Evolutionary conservation across 805 yeast species (phyloP).

Genomic region (Metschnikowia amazonensis): DNA sequence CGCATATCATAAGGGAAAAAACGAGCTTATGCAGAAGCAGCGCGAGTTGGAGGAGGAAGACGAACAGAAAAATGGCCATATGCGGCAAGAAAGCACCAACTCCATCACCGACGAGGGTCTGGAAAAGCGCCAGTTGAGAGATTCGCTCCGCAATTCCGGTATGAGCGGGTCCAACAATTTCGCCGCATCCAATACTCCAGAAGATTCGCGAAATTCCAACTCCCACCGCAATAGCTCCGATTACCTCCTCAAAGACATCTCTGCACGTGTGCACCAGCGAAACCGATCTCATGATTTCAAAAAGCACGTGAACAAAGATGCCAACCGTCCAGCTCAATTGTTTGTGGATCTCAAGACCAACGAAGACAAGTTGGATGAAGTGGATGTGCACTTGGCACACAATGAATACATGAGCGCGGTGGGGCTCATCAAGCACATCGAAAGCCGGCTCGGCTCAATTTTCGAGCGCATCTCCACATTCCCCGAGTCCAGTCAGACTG

Average conservation of each 20-base stretch:
- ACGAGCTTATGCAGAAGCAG: slow-evolving; percentile 40
- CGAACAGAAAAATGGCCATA: slow-evolving; percentile 11
- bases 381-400: slow-evolving; percentile 65
- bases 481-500: slow-evolving; percentile 16
- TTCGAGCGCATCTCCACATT: slow-evolving; percentile 23
- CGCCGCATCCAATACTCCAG: slow-evolving; percentile 19
- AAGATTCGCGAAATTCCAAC: slow-evolving; percentile 11
- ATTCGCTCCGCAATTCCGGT: slow-evolving; percentile 49
- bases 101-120: slow-evolving; percentile 25
- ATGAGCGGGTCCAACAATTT: background rate
- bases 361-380: slow-evolving; percentile 63
- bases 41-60: slow-evolving; percentile 22
- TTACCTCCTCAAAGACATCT: slow-evolving; percentile 52
- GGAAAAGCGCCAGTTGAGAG: slow-evolving; percentile 37
- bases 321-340: slow-evolving; percentile 20
- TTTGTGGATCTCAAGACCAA: slow-evolving; percentile 48
- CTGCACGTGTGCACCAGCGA: slow-evolving; percentile 59
- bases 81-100: slow-evolving; percentile 8
- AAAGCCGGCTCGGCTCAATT: slow-evolving; percentile 26
- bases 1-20: slow-evolving; percentile 58
- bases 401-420: slow-evolving; percentile 48
- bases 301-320: slow-evolving; percentile 11
- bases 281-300: slow-evolving; percentile 48
- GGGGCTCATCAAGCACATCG: slow-evolving; percentile 37
- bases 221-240: slow-evolving; percentile 32